Conservation (phyloP, 129 eudicot species). For the carrot (Daucus carota) region DH1_v3.0 NC_030381.2:25277001-25277500, state of each 20-base stretch:
- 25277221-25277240: conserved; percentile 48
- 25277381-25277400: conserved; percentile 51
- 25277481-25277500: conserved; percentile 18
- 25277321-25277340: conserved; percentile 41
- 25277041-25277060: conserved; percentile 76
- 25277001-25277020: conserved; percentile 95
- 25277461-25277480: conserved; percentile 22
- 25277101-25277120: conserved; percentile 80
- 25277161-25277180: conserved; percentile 73
- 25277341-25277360: conserved; percentile 43
- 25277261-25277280: conserved; percentile 60
- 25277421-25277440: conserved; percentile 48
- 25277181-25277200: too few relatives aligned
- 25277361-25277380: conserved; percentile 75
- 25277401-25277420: conserved; percentile 56
- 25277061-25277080: conserved; percentile 85
- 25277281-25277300: conserved; percentile 67
- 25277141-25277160: conserved; percentile 51
- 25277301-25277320: conserved; percentile 56
- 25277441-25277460: conserved; percentile 63
- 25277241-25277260: conserved; percentile 48
- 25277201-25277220: conserved; percentile 49
- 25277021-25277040: conserved; percentile 68
- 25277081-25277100: conserved; percentile 67
- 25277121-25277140: conserved; percentile 49